Percentiles rank a stretch among this genome's conserved stretches.
Conservation (phyloP, 2,329 filamentous ascomycete species). For the Zymoseptoria ardabiliae region DNA sequence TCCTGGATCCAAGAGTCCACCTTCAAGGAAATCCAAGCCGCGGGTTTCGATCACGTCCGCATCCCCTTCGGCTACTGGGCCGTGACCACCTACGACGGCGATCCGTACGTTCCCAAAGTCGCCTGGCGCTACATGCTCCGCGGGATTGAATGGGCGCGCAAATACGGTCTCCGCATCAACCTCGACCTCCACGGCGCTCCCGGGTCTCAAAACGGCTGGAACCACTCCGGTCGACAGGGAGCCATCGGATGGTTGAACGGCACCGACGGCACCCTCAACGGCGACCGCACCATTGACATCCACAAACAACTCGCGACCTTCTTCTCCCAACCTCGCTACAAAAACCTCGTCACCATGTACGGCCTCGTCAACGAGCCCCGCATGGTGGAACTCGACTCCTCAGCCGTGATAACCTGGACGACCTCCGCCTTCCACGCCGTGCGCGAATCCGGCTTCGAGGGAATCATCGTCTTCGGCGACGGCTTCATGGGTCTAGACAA, state of each 20-base stretch:
- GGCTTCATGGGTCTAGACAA: slow-evolving; percentile 87
- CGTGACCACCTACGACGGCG: slow-evolving; percentile 71
- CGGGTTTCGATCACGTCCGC: slow-evolving; percentile 92
- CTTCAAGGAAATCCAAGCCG: slow-evolving; percentile 75
- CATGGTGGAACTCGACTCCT: slow-evolving; percentile 60
- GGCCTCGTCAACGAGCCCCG: slow-evolving; percentile 90
- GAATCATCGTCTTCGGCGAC: slow-evolving; percentile 79
- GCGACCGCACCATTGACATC: slow-evolving; percentile 73
- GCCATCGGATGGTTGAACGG: slow-evolving; percentile 83
- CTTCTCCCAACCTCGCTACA: slow-evolving; percentile 88
- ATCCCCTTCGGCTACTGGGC: slow-evolving; percentile 97
- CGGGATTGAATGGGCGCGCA: slow-evolving; percentile 86
- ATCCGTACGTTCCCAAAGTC: slow-evolving; percentile 80
- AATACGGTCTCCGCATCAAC: slow-evolving; percentile 86
- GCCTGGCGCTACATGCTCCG: slow-evolving; percentile 91
- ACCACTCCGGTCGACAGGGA: slow-evolving; percentile 82
- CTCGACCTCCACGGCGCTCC: slow-evolving; percentile 88
- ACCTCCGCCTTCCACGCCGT: slow-evolving; percentile 63
- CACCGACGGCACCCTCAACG: slow-evolving; percentile 71
- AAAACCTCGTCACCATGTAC: slow-evolving; percentile 86
- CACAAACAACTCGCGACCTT: slow-evolving; percentile 83
- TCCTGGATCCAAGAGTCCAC: slow-evolving; percentile 78
- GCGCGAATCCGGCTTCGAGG: slow-evolving; percentile 65
- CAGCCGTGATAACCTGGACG: slow-evolving; percentile 73
- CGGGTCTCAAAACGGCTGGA: slow-evolving; percentile 95